Evolutionary conservation across 768 basidiomycete species (phyloP).

Genomic region (Xanthoconium purpureum): DNA sequence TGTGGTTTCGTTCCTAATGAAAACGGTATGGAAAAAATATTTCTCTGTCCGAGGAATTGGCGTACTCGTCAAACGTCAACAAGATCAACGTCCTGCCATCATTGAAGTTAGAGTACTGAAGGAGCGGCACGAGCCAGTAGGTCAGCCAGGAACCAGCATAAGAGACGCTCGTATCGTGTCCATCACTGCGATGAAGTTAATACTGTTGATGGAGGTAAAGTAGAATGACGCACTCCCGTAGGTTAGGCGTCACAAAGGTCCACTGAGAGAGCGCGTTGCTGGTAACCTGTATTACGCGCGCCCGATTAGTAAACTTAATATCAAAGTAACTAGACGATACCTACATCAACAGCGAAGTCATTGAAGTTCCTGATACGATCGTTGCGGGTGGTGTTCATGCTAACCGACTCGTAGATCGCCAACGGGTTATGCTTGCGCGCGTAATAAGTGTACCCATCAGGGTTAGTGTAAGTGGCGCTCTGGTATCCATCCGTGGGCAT

Average conservation of each 20-base stretch:
- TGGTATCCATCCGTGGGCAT: conserved; percentile 48
- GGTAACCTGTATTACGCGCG: conserved; percentile 15
- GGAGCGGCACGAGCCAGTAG: conserved; percentile 34
- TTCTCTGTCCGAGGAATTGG: conserved; percentile 23
- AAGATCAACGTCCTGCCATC: not conserved
- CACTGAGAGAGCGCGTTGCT: conserved; percentile 53
- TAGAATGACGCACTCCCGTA: conserved; percentile 27
- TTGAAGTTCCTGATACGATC: conserved; percentile 55
- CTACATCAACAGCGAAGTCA: conserved; percentile 53
- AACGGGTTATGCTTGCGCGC: conserved; percentile 54
- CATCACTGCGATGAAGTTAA: conserved; percentile 41
- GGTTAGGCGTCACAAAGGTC: conserved; percentile 62
- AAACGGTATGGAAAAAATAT: not conserved
- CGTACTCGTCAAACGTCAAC: conserved; percentile 1
- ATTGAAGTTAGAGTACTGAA: not conserved
- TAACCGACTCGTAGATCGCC: conserved; percentile 50
- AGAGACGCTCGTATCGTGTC: conserved; percentile 54
- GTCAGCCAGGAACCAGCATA: conserved; percentile 45
- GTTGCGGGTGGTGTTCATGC: conserved; percentile 38
- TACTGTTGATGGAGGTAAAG: not conserved
- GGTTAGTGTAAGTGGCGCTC: conserved; percentile 36
- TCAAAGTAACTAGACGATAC: not conserved
- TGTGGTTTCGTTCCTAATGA: conserved; percentile 25
- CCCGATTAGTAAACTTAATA: not conserved
- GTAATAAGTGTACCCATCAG: conserved; percentile 25